These are phyloP conservation scores for Citrus sp. DNA, from an alignment of 345 rosid species.

Conservation along the genomic window DNA sequence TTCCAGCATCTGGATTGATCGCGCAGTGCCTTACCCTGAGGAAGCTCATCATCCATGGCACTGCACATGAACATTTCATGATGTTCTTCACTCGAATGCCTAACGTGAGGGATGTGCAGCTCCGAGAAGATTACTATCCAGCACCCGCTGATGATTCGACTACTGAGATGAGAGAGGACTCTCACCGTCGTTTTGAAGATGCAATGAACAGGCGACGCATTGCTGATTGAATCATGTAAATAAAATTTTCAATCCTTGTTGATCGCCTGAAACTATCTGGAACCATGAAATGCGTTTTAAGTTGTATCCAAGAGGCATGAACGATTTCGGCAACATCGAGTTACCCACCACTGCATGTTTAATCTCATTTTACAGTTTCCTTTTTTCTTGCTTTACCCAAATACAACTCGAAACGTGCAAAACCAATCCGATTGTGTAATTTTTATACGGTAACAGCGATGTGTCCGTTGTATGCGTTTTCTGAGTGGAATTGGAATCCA, in stretches of 20 bases:
- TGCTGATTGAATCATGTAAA: constrained; percentile 40
- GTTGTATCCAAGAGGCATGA: background rate
- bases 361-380: background rate
- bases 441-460: background rate
- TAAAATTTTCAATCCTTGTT: background rate
- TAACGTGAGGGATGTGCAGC: constrained; percentile 76
- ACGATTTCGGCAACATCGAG: background rate
- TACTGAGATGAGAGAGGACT: constrained; percentile 83
- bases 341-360: too few relatives aligned
- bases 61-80: constrained; percentile 93
- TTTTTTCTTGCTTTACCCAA: background rate
- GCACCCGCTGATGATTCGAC: constrained; percentile 92
- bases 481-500: background rate
- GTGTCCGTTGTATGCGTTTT: background rate
- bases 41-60: constrained; percentile 93
- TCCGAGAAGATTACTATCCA: constrained; percentile 88
- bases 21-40: constrained; percentile 53
- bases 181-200: constrained; percentile 84
- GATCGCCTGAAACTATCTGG: too few relatives aligned
- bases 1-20: constrained; percentile 70
- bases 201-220: constrained; percentile 57
- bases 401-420: background rate
- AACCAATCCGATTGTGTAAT: background rate
- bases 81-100: constrained; percentile 53
- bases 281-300: background rate